Evolutionary conservation across 495 filamentous ascomycete species (phyloP).

Genomic region (Oleoguttula mirabilis): DNA sequence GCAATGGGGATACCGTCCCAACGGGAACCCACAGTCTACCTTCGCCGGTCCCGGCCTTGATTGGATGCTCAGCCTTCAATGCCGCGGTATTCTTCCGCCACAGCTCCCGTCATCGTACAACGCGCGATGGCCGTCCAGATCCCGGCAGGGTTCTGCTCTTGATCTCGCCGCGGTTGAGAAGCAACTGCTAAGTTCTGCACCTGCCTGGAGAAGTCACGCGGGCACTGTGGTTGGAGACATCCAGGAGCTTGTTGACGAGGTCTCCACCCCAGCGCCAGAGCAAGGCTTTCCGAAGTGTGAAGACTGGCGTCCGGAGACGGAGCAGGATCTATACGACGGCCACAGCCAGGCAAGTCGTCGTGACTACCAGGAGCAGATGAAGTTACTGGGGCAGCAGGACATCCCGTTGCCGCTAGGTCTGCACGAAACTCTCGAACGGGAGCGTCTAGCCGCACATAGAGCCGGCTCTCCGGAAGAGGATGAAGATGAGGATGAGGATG

Average conservation of each 20-base stretch:
- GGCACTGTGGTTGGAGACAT: too few species aligned
- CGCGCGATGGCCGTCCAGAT: too few species aligned
- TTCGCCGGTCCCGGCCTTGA: conserved; percentile 14
- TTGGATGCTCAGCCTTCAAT: conserved; percentile 19
- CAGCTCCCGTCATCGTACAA: conserved; percentile 9
- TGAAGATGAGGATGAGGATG: too few species aligned
- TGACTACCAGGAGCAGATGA: neutral
- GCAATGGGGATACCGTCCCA: conserved; percentile 1
- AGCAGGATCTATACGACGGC: conserved; percentile 5
- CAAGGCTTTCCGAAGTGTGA: neutral
- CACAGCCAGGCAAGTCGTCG: too few species aligned
- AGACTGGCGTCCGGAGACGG: neutral
- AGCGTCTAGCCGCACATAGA: neutral
- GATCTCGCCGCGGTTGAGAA: too few species aligned
- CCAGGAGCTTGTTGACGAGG: conserved; percentile 6
- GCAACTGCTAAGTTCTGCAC: too few species aligned
- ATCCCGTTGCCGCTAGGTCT: neutral
- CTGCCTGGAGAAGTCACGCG: too few species aligned
- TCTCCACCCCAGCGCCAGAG: conserved; percentile 3
- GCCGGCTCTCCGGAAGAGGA: neutral
- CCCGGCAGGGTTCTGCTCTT: too few species aligned
- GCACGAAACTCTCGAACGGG: too few species aligned
- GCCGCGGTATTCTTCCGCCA: conserved; percentile 15
- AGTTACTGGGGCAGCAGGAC: neutral
- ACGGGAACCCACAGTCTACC: conserved; percentile 1